Conservation (phyloP, 352 stramenopile species). For the Globisporangium megalacanthum region DNA sequence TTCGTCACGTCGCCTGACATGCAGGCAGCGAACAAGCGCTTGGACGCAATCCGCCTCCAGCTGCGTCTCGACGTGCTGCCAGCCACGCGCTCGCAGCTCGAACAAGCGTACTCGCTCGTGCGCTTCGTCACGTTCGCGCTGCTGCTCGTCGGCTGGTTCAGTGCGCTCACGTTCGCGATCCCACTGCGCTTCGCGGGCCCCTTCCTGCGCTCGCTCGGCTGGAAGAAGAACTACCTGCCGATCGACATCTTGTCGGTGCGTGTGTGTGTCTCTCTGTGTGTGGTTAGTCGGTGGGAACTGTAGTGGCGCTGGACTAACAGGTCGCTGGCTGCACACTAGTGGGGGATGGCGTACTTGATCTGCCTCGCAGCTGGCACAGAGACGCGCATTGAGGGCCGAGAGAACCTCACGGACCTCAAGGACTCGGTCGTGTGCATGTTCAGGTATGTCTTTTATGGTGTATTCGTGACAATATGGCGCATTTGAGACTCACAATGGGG, state of each 20-base stretch:
- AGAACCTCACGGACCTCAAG: conserved; percentile 45
- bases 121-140: conserved; percentile 61
- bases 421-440: conserved; percentile 83
- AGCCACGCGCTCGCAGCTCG: conserved; percentile 31
- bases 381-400: conserved; percentile 35
- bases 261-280: neutral
- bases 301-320: neutral
- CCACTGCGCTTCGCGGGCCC: conserved; percentile 60
- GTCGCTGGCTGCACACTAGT: conserved; percentile 3
- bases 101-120: conserved; percentile 58
- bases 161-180: conserved; percentile 54
- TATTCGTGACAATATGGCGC: neutral
- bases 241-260: conserved; percentile 65
- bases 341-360: conserved; percentile 25
- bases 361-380: conserved; percentile 52
- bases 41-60: conserved; percentile 60
- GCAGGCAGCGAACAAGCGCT: conserved; percentile 36
- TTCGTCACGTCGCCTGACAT: conserved; percentile 44
- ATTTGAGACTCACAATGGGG: neutral
- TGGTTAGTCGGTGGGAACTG: neutral
- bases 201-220: conserved; percentile 40
- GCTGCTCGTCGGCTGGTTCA: conserved; percentile 74
- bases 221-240: conserved; percentile 74
- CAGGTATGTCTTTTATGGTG: conserved; percentile 27
- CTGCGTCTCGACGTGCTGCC: conserved; percentile 59